Evolutionary conservation across 257 asterid genomes (phyloP), one percentile per base, ranked within the genome.

Genomic region (Petrea volubilis): DNA sequence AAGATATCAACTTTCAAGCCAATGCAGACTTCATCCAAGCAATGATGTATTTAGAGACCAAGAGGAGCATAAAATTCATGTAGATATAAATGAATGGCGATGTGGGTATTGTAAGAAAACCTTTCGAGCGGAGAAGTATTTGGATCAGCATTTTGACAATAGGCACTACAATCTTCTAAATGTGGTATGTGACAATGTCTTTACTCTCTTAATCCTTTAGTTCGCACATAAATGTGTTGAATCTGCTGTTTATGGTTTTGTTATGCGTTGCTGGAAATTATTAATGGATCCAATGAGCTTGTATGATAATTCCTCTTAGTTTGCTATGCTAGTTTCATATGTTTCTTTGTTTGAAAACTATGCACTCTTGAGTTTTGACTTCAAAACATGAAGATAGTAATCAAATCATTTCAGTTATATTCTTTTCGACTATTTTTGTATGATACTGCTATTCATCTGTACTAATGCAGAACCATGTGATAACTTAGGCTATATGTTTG

Each of bases 131-230:
- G 97, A 93, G 76, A 88, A 82, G 29, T 87, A 71, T 80, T 79
- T 93, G 77, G 98, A 93, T 82, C 95, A 87, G 77, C 98, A 93
- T 89, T 91, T 93, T 82, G 98, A 91, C 84, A 91, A 80, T 86
- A 80, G 96, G 76, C 98, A 93, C 84, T 60, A 58, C 77, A 86
- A 93, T 85, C 98, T 93, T 72, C 87, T 93, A 33, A 84, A 91
- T 75, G 82, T 50, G 74, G 98, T 93, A 91, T 18, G 92, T 80
- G 24, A 51, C 41, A 43, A 41, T 64, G 58, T 72, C 78, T 60
- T 62, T 75, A 33, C 53, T 17, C 40, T 49, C 31, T 46, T 71
- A 34, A 46, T 58, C 25, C 41, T 36, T 20, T 38, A 33, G 43
- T 66, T n/a, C 44, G 64, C 36, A n/a, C 52, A 50, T 69, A 55